Percentiles rank a stretch among this genome's conserved stretches.
Evolutionary conservation across 768 basidiomycete species (phyloP).

Genomic region (Russula vinacea): DNA sequence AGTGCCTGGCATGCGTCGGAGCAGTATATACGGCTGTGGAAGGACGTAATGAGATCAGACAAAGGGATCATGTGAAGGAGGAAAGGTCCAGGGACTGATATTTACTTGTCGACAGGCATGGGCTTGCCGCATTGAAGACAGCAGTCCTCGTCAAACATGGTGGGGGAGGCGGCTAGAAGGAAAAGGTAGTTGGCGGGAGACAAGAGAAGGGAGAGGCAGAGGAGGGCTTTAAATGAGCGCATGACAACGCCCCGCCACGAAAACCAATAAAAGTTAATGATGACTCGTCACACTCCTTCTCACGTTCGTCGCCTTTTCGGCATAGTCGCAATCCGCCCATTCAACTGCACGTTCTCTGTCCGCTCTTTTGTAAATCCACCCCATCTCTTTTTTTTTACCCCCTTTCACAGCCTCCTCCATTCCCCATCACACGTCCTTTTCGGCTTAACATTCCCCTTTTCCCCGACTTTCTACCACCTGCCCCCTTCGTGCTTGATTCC

Average conservation of each 20-base stretch:
- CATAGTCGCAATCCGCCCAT: conserved; percentile 1
- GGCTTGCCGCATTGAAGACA: conserved; percentile 34
- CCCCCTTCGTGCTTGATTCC: background rate
- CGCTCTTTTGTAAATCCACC: background rate
- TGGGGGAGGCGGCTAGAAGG: background rate
- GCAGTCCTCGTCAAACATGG: conserved; percentile 35
- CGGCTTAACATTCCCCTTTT: background rate
- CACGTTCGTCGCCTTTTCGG: conserved; percentile 10
- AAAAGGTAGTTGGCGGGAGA: conserved; percentile 8
- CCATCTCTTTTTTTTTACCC: background rate
- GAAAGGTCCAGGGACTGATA: conserved; percentile 14
- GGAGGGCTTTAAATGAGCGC: conserved; percentile 19
- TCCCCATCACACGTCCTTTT: conserved; percentile 6
- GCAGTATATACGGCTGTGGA: conserved; percentile 32
- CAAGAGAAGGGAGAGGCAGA: background rate
- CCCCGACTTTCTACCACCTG: background rate
- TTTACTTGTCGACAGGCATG: conserved; percentile 27
- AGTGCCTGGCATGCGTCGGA: conserved; percentile 30
- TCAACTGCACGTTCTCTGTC: background rate
- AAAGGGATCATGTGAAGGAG: conserved; percentile 24
- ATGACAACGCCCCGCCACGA: conserved; percentile 20
- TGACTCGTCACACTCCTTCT: conserved; percentile 21
- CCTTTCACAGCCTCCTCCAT: conserved; percentile 19
- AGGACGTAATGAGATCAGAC: conserved; percentile 27
- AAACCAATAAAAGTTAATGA: background rate